A percentile compares a stretch with the other conserved stretches of the same genome.
These are phyloP conservation scores for Xylaria intraflava DNA, from an alignment of 495 filamentous ascomycete genomes.

Conservation along the genomic window DNA sequence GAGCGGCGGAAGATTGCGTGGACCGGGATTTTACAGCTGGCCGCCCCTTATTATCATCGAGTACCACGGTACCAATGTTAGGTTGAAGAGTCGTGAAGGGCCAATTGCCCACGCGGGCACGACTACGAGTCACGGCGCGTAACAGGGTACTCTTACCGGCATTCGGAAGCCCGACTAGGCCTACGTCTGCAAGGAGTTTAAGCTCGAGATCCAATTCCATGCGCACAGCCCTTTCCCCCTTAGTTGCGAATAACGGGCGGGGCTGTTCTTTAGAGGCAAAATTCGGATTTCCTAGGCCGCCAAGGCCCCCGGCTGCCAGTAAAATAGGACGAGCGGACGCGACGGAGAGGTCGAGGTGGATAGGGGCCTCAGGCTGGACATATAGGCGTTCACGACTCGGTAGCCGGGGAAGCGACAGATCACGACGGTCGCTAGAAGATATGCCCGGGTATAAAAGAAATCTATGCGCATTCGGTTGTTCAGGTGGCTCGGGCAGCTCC, in stretches of 20 bases:
- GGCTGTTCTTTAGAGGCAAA: slow-evolving; percentile 65
- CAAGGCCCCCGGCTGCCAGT: slow-evolving; percentile 83
- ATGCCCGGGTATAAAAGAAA: slow-evolving; percentile 81
- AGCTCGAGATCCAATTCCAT: slow-evolving; percentile 83
- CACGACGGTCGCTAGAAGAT: slow-evolving; percentile 58
- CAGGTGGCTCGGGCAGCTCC: slow-evolving; percentile 23
- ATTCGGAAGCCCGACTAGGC: slow-evolving; percentile 89
- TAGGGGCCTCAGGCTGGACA: slow-evolving; percentile 60
- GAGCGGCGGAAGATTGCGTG: slow-evolving; percentile 33
- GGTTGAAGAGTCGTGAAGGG: slow-evolving; percentile 93
- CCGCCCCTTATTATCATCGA: slow-evolving; percentile 74
- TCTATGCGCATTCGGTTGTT: slow-evolving; percentile 50
- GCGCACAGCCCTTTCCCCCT: slow-evolving; percentile 70
- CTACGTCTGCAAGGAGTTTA: slow-evolving; percentile 91
- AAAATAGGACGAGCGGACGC: slow-evolving; percentile 78
- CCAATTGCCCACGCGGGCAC: slow-evolving; percentile 87
- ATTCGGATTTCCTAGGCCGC: slow-evolving; percentile 89
- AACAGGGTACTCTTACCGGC: slow-evolving; percentile 93
- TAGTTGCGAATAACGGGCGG: slow-evolving; percentile 79
- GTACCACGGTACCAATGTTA: slow-evolving; percentile 88
- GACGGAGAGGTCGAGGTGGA: slow-evolving; percentile 73
- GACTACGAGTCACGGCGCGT: slow-evolving; percentile 75
- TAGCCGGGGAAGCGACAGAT: slow-evolving; percentile 52
- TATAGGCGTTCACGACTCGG: slow-evolving; percentile 51
- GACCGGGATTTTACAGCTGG: slow-evolving; percentile 26